A percentile compares a stretch with the other conserved stretches of the same genome.
These are phyloP conservation scores for Vitis amurensis DNA, from an alignment of 164 flowering plant genomes.

Conservation along the genomic window DNA sequence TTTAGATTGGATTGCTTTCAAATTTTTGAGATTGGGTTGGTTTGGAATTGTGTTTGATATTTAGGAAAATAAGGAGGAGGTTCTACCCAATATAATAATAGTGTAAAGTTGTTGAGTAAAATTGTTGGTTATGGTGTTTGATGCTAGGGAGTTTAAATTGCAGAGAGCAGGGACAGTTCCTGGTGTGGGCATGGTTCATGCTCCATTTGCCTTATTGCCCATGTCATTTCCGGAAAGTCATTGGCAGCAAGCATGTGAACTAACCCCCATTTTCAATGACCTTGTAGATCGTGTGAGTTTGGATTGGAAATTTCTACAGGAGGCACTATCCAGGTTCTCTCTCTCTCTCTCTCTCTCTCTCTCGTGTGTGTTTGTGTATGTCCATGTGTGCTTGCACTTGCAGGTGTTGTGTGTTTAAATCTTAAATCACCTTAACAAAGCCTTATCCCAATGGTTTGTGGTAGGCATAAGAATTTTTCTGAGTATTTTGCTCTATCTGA, in stretches of 20 bases:
- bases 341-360: neutral
- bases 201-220: conserved; percentile 87
- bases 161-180: conserved; percentile 89
- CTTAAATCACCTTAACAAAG: no score
- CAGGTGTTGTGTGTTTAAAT: no score
- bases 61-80: no score
- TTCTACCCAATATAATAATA: neutral
- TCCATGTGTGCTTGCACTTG: neutral
- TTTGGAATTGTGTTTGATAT: neutral
- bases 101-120: neutral
- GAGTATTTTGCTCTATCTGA: no score
- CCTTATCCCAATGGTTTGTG: no score
- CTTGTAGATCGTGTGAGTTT: conserved; percentile 94
- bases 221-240: conserved; percentile 61
- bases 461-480: no score
- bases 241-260: conserved; percentile 84
- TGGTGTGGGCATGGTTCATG: conserved; percentile 91
- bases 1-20: neutral
- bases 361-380: neutral
- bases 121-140: conserved; percentile 6
- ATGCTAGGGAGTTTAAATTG: conserved; percentile 17
- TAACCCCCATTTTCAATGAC: conserved; percentile 91
- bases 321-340: conserved; percentile 74
- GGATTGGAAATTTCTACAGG: conserved; percentile 83
- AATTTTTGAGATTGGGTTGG: neutral